Evolutionary conservation across 2,329 filamentous ascomycete species (phyloP).

Genomic region (Pseudogymnoascus sp.): DNA sequence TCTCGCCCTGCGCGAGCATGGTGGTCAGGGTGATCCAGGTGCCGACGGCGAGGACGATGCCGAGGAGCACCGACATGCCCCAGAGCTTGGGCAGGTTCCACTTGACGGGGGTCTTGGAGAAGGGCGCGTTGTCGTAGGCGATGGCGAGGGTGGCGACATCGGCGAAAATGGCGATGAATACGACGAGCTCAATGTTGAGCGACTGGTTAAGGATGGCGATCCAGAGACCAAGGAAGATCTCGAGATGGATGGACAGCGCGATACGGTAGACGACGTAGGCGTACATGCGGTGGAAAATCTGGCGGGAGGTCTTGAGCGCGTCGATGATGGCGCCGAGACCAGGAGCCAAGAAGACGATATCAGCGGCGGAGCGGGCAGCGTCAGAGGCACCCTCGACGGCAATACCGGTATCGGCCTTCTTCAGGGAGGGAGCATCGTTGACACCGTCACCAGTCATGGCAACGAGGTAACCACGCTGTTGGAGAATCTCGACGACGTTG

Average conservation of each 20-base stretch:
- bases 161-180: constrained; percentile 92
- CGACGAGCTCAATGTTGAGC: constrained; percentile 77
- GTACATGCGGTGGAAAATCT: constrained; percentile 97
- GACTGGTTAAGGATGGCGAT: constrained; percentile 79
- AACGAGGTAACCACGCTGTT: constrained; percentile 87
- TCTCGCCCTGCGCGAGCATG: constrained; percentile 58
- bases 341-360: constrained; percentile 88
- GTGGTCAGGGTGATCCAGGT: constrained; percentile 87
- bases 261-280: constrained; percentile 95
- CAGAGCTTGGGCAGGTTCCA: constrained; percentile 93
- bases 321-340: constrained; percentile 90
- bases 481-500: constrained; percentile 85
- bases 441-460: constrained; percentile 96
- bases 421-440: constrained; percentile 85
- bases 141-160: constrained; percentile 89
- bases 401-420: constrained; percentile 95
- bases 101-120: constrained; percentile 78
- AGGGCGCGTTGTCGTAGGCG: constrained; percentile 87
- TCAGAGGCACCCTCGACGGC: constrained; percentile 88
- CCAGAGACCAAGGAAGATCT: constrained; percentile 87
- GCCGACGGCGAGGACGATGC: constrained; percentile 69
- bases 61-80: constrained; percentile 83
- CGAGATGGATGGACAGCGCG: constrained; percentile 79
- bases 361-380: constrained; percentile 80
- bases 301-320: constrained; percentile 82